Conservation (phyloP, 345 rosid species). For the Arabis hirsuta region DNA sequence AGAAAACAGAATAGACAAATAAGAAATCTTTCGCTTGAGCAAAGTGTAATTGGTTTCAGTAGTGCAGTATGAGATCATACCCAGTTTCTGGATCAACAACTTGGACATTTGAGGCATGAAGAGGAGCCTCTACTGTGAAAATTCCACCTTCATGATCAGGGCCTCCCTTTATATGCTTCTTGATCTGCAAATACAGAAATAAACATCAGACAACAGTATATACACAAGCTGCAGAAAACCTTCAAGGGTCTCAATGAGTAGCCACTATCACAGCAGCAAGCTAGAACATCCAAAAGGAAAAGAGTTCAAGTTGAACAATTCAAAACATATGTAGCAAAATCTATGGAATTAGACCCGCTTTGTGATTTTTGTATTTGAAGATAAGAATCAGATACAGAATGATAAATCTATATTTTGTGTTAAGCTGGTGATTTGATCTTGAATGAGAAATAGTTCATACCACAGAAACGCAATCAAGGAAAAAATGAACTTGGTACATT, state of each 20-base stretch:
- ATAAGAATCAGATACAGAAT: slow-evolving; percentile 2
- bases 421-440: background rate
- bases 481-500: background rate
- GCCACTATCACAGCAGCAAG: slow-evolving; percentile 2
- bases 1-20: slow-evolving; percentile 9
- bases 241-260: background rate
- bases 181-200: slow-evolving; percentile 55
- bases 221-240: background rate
- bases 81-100: slow-evolving; percentile 92
- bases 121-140: slow-evolving; percentile 92
- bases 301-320: background rate
- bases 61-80: slow-evolving; percentile 44
- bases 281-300: background rate
- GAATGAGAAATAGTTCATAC: slow-evolving; percentile 3
- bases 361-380: background rate
- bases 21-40: background rate
- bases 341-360: background rate
- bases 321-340: background rate
- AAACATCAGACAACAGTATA: background rate
- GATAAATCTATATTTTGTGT: background rate
- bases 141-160: slow-evolving; percentile 97
- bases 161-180: slow-evolving; percentile 88
- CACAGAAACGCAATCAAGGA: background rate
- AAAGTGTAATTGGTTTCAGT: background rate
- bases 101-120: slow-evolving; percentile 95